These are phyloP conservation scores for Solanum chmielewskii DNA, from an alignment of 257 asterid species.

Conservation along the genomic window DNA sequence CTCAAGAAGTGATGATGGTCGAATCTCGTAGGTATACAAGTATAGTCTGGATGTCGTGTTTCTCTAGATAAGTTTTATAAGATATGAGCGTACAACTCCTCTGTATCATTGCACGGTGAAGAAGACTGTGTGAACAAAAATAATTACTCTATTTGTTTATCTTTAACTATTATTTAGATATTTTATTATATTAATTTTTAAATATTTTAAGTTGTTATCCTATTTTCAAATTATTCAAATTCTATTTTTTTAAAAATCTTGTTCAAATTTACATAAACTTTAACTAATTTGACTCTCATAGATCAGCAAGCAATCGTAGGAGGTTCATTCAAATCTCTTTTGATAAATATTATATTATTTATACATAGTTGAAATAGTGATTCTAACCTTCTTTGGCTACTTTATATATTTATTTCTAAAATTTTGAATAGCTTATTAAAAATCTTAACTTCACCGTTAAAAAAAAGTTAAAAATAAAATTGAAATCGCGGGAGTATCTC, in stretches of 20 bases:
- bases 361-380: too few species aligned
- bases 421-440: accelerated
- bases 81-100: background rate
- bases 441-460: accelerated
- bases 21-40: background rate
- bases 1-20: background rate
- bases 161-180: background rate
- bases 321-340: too few species aligned
- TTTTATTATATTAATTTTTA: too few species aligned
- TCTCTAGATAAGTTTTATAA: background rate
- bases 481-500: background rate
- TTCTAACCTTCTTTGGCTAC: too few species aligned
- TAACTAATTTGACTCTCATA: too few species aligned
- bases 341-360: too few species aligned
- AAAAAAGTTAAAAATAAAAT: too few species aligned
- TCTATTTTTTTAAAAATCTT: background rate
- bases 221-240: background rate
- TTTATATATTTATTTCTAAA: too few species aligned
- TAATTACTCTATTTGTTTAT: too few species aligned
- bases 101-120: background rate
- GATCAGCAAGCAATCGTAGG: too few species aligned
- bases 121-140: background rate
- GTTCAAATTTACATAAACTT: background rate
- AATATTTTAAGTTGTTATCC: background rate
- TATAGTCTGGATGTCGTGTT: background rate